These are phyloP conservation scores for Strobilomyces dryophilus DNA, from an alignment of 768 basidiomycete genomes.

Conservation along the genomic window DNA sequence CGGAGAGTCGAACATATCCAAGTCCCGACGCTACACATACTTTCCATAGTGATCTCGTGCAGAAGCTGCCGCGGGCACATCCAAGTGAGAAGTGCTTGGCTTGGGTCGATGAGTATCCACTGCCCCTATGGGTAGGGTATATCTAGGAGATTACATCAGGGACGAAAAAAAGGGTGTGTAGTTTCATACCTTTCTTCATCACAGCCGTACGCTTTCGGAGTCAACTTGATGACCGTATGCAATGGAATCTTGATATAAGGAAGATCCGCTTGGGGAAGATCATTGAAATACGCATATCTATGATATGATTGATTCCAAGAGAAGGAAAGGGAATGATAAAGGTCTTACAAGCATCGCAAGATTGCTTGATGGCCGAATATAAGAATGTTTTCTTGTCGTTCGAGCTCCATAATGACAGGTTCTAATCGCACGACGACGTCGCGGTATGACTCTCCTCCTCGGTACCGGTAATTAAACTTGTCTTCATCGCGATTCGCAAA, in stretches of 20 bases:
- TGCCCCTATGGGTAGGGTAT: conserved; percentile 84
- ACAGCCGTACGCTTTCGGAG: conserved; percentile 97
- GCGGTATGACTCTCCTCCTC: conserved; percentile 96
- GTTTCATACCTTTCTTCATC: conserved; percentile 81
- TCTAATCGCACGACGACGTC: conserved; percentile 95
- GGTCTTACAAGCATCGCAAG: conserved; percentile 66
- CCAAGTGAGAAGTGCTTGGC: conserved; percentile 24
- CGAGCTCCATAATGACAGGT: conserved; percentile 98
- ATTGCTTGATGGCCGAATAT: conserved; percentile 97
- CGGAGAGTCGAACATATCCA: background rate
- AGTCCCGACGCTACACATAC: conserved; percentile 3
- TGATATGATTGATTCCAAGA: background rate
- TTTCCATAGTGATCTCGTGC: conserved; percentile 37
- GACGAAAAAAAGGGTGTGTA: background rate
- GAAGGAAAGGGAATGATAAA: background rate
- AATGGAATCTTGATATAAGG: conserved; percentile 97
- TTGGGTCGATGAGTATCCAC: conserved; percentile 90
- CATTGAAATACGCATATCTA: conserved; percentile 96
- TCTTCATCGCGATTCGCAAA: conserved; percentile 98
- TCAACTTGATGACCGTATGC: conserved; percentile 97
- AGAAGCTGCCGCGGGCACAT: conserved; percentile 17
- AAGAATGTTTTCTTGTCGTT: conserved; percentile 95
- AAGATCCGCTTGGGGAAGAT: conserved; percentile 86
- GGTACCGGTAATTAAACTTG: conserved; percentile 98
- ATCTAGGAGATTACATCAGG: conserved; percentile 42